phyloP scores from a whole-genome alignment of 768 basidiomycete species.

The Gymnopilus dilepis region DNA sequence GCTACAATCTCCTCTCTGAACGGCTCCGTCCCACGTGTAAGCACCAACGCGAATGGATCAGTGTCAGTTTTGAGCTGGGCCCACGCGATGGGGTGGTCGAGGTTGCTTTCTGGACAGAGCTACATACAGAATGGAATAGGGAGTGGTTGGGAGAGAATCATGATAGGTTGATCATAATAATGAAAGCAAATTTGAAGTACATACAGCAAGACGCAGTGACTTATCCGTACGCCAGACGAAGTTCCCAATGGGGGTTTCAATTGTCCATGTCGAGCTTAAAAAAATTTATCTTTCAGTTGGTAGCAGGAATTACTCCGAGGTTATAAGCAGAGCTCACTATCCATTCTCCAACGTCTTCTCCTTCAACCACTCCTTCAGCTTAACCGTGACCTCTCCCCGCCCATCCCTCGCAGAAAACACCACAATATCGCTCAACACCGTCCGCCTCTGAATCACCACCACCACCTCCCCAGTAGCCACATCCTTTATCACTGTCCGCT shows the following conservation, averaged over 20 bases:
- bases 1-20: slow-evolving; percentile 16
- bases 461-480: neutral
- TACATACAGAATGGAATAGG: neutral
- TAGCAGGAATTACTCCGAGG: neutral
- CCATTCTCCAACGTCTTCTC: slow-evolving; percentile 7
- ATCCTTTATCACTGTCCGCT: slow-evolving; percentile 6
- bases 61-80: slow-evolving; percentile 1
- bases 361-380: slow-evolving; percentile 15
- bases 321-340: neutral
- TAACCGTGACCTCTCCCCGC: slow-evolving; percentile 1
- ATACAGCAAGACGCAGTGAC: slow-evolving; percentile 9
- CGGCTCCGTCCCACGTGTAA: slow-evolving; percentile 2
- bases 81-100: slow-evolving; percentile 14
- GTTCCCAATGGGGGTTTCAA: slow-evolving; percentile 9
- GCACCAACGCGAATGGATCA: neutral
- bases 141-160: neutral
- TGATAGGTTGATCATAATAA: too few species aligned
- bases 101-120: slow-evolving; percentile 16
- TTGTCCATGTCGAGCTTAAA: slow-evolving; percentile 5
- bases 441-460: slow-evolving; percentile 10
- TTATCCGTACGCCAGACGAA: slow-evolving; percentile 12
- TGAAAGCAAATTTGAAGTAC: neutral
- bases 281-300: neutral
- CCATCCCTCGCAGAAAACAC: slow-evolving; percentile 1
- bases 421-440: slow-evolving; percentile 5